A percentile compares a stretch with the other conserved stretches of the same genome.
Evolutionary conservation across 2,329 filamentous ascomycete species (phyloP).

Genomic region (Arthrobotrys musiformis): DNA sequence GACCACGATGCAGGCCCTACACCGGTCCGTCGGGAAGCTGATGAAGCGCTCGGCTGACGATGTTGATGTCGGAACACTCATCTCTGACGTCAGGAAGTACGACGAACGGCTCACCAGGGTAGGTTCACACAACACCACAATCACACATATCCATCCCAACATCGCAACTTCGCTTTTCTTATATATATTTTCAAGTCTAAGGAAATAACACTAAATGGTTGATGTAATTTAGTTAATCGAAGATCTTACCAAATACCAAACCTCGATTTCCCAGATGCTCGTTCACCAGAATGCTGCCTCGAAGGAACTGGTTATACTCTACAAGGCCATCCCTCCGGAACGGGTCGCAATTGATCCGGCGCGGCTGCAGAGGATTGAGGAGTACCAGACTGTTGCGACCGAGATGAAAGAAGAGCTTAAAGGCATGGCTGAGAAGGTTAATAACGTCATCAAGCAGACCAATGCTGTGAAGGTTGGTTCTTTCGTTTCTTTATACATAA

Average conservation of each 20-base stretch:
- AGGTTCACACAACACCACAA: not conserved
- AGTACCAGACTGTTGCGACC: conserved; percentile 10
- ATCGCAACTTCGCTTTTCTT: not conserved
- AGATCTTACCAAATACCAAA: conserved; percentile 39
- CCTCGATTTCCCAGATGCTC: conserved; percentile 37
- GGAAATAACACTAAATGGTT: too few species aligned
- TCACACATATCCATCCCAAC: not conserved
- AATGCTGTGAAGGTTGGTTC: conserved; percentile 26
- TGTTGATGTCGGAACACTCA: conserved; percentile 43
- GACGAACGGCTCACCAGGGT: conserved; percentile 49
- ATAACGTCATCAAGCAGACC: conserved; percentile 31
- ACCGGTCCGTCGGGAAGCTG: conserved; percentile 48
- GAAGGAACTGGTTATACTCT: conserved; percentile 20
- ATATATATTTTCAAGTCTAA: too few species aligned
- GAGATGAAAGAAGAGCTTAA: conserved; percentile 52
- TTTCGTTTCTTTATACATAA: not conserved
- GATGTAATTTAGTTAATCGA: conserved; percentile 32
- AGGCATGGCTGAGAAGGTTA: not conserved
- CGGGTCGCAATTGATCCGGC: conserved; percentile 34
- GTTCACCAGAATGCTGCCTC: conserved; percentile 48
- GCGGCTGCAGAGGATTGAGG: conserved; percentile 31
- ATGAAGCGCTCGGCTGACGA: conserved; percentile 53
- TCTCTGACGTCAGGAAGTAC: conserved; percentile 53
- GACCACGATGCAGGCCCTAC: conserved; percentile 34
- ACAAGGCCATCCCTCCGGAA: conserved; percentile 39